These are phyloP conservation scores for Diaporthe humulicola DNA, from an alignment of 2,329 filamentous ascomycete genomes.

Conservation along the genomic window DNA sequence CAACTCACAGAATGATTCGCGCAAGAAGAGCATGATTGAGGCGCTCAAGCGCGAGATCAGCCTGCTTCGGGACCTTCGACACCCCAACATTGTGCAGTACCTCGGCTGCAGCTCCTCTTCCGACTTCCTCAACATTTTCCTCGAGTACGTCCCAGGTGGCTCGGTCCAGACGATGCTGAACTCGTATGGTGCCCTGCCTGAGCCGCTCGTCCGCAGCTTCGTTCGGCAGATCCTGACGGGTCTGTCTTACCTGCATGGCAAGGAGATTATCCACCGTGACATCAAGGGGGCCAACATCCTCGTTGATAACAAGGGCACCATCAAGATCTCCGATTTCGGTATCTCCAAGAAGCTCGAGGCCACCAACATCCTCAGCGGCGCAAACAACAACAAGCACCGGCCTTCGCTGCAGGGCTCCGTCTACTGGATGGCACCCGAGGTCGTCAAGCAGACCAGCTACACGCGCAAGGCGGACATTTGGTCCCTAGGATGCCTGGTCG, in stretches of 20 bases:
- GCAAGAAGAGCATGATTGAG: conserved; percentile 98
- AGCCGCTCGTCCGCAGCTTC: conserved; percentile 95
- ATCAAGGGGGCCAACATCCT: conserved; percentile 99
- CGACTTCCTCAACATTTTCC: conserved; percentile 97
- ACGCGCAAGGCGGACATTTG: conserved; percentile 99
- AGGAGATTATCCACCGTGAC: conserved; percentile 97
- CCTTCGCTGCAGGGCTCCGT: conserved; percentile 95
- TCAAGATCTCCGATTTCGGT: conserved; percentile 99
- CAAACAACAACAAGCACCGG: conserved; percentile 75
- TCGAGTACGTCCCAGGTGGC: conserved; percentile 97
- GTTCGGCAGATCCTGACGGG: conserved; percentile 95
- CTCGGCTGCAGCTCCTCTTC: conserved; percentile 93
- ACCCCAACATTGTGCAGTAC: conserved; percentile 98
- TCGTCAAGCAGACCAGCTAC: conserved; percentile 97
- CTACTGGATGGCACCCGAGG: conserved; percentile 99
- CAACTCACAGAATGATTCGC: conserved; percentile 85
- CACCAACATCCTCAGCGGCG: conserved; percentile 82
- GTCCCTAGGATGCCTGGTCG: conserved; percentile 95
- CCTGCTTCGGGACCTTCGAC: conserved; percentile 91
- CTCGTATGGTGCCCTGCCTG: conserved; percentile 94
- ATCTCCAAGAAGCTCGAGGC: conserved; percentile 98
- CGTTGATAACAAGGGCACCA: conserved; percentile 98
- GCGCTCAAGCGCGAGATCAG: conserved; percentile 97
- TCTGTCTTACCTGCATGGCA: conserved; percentile 91
- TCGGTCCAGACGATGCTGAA: conserved; percentile 99